Evolutionary conservation across 2,329 filamentous ascomycete genomes (phyloP).

Genomic region (Coniella vitis): DNA sequence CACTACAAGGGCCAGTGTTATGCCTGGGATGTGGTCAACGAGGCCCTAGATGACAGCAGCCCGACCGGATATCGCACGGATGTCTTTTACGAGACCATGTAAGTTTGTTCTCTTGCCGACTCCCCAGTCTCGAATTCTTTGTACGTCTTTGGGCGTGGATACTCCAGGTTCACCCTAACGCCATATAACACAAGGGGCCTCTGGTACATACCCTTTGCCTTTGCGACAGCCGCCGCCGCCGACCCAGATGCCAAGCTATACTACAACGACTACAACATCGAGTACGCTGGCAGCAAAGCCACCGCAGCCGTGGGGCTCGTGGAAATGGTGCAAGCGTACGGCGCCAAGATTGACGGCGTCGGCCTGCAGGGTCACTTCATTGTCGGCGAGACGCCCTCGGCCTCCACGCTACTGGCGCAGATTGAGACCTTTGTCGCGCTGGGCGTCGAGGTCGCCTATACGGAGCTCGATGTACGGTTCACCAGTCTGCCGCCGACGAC

Average conservation of each 20-base stretch:
- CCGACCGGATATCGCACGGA: constrained; percentile 44
- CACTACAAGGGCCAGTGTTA: constrained; percentile 56
- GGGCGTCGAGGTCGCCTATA: constrained; percentile 51
- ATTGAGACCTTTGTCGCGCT: constrained; percentile 44
- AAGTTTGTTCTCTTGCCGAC: constrained; percentile 19
- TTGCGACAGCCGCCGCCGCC: constrained; percentile 46
- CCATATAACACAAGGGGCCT: constrained; percentile 22
- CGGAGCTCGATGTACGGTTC: constrained; percentile 54
- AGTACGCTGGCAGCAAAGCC: constrained; percentile 42
- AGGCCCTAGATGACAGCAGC: constrained; percentile 55
- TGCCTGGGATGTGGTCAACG: constrained; percentile 61
- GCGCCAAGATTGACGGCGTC: constrained; percentile 53
- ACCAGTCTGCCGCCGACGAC: constrained; percentile 31
- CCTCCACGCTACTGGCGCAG: constrained; percentile 35
- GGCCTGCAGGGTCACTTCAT: constrained; percentile 57
- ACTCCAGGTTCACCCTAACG: too few species aligned
- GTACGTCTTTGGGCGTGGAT: too few species aligned
- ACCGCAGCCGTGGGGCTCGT: constrained; percentile 38
- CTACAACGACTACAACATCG: constrained; percentile 50
- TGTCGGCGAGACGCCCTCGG: constrained; percentile 42
- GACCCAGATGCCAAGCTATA: constrained; percentile 50
- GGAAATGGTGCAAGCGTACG: constrained; percentile 36
- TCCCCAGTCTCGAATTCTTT: neutral
- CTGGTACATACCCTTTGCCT: constrained; percentile 51
- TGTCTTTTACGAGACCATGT: constrained; percentile 50